Percentiles rank a stretch among this genome's conserved stretches.
These are phyloP conservation scores for Trichophaea hybrida DNA, from an alignment of 2,329 filamentous ascomycete genomes.

Conservation along the genomic window DNA sequence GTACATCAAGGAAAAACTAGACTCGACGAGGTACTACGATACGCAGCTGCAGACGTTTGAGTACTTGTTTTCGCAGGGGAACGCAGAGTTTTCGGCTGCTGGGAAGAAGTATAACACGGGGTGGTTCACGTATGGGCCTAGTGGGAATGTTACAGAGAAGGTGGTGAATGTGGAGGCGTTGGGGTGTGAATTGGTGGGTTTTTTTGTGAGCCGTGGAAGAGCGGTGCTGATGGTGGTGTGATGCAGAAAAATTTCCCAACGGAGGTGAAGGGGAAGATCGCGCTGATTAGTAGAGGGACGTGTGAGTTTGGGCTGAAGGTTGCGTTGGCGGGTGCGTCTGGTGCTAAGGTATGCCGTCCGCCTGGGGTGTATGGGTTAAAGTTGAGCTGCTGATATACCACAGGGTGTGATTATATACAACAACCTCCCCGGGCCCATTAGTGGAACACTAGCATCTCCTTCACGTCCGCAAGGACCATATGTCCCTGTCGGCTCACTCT, in stretches of 20 bases:
- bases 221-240: not conserved
- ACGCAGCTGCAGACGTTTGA: slow-evolving; percentile 16
- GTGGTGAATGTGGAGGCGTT: slow-evolving; percentile 39
- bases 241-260: not conserved
- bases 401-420: too few species aligned
- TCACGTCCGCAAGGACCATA: slow-evolving; percentile 31
- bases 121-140: slow-evolving; percentile 39
- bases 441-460: slow-evolving; percentile 6
- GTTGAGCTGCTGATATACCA: too few species aligned
- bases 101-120: slow-evolving; percentile 8
- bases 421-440: not conserved
- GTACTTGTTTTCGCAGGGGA: slow-evolving; percentile 12
- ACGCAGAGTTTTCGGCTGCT: not conserved
- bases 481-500: slow-evolving; percentile 14
- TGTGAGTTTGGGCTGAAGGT: slow-evolving; percentile 48
- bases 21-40: slow-evolving; percentile 17
- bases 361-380: too few species aligned
- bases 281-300: slow-evolving; percentile 43
- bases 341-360: slow-evolving; percentile 32
- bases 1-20: slow-evolving; percentile 18
- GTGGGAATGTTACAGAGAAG: slow-evolving; percentile 33
- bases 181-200: slow-evolving; percentile 36
- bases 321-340: slow-evolving; percentile 40
- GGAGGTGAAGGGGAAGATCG: slow-evolving; percentile 38
- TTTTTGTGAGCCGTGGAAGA: not conserved